Evolutionary conservation across 2,329 filamentous ascomycete genomes (phyloP).

Genomic region (Metarhizium brunneum): DNA sequence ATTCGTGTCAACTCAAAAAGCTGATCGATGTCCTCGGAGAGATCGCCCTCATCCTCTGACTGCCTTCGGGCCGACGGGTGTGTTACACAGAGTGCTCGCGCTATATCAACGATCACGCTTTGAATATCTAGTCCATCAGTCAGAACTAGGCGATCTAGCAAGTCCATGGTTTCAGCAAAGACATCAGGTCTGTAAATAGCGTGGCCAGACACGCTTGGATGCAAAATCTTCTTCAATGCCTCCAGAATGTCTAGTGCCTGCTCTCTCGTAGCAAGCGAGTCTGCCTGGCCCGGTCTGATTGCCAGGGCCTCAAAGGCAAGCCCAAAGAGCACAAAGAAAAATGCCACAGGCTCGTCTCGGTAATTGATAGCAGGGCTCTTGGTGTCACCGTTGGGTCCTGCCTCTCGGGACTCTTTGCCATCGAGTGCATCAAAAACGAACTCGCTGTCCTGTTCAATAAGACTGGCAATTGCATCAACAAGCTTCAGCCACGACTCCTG

Average conservation of each 20-base stretch:
- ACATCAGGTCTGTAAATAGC: constrained; percentile 94
- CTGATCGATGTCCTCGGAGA: constrained; percentile 96
- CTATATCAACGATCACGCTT: constrained; percentile 87
- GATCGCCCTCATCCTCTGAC: constrained; percentile 55
- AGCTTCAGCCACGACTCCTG: constrained; percentile 95
- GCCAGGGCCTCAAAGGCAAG: constrained; percentile 94
- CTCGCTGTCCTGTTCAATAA: constrained; percentile 95
- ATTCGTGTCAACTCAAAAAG: constrained; percentile 94
- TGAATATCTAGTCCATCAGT: constrained; percentile 88
- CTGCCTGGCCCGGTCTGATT: constrained; percentile 50
- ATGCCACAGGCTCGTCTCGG: constrained; percentile 91
- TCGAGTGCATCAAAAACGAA: constrained; percentile 97
- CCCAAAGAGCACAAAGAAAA: constrained; percentile 97
- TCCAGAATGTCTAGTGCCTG: constrained; percentile 83
- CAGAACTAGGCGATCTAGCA: constrained; percentile 83
- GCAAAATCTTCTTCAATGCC: constrained; percentile 88
- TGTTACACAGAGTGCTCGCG: constrained; percentile 77
- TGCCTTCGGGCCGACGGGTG: constrained; percentile 72
- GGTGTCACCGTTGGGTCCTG: constrained; percentile 37
- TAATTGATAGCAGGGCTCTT: constrained; percentile 87
- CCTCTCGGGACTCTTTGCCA: constrained; percentile 56
- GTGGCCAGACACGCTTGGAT: constrained; percentile 89
- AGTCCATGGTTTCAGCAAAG: constrained; percentile 94
- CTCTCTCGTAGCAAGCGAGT: constrained; percentile 56
- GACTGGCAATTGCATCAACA: constrained; percentile 91